Evolutionary conservation across 352 stramenopile genomes (phyloP).

Genomic region (Phytophthora capsici): DNA sequence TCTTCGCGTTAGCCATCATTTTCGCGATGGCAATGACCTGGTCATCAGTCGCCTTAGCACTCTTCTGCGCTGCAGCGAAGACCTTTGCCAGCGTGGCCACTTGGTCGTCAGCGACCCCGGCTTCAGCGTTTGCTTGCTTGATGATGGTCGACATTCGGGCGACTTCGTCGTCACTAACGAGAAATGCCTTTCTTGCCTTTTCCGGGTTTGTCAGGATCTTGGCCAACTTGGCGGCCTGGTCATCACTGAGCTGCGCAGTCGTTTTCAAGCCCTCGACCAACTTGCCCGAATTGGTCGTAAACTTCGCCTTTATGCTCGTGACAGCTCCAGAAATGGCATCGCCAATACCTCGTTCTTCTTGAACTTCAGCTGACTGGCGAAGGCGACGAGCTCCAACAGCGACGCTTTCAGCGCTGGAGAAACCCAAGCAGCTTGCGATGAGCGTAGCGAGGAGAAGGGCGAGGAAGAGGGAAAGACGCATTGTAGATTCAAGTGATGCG

Average conservation of each 20-base stretch:
- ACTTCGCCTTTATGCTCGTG: not conserved
- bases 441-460: not conserved
- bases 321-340: not conserved
- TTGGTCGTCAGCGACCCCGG: not conserved
- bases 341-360: not conserved
- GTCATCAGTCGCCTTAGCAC: not conserved
- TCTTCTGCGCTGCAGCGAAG: not conserved
- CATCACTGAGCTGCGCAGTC: not conserved
- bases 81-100: not conserved
- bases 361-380: not conserved
- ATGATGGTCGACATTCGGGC: not conserved
- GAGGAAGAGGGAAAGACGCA: not conserved
- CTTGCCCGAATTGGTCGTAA: not conserved
- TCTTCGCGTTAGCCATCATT: not conserved
- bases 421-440: not conserved
- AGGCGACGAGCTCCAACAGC: not conserved
- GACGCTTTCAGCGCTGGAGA: not conserved
- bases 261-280: not conserved
- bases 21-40: not conserved
- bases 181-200: not conserved
- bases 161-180: not conserved
- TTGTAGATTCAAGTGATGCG: not conserved
- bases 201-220: not conserved
- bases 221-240: not conserved
- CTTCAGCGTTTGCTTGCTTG: conserved; percentile 1